Base-by-base conservation (phyloP, 352 stramenopile genomes). In the Pythium dissimile region DNA sequence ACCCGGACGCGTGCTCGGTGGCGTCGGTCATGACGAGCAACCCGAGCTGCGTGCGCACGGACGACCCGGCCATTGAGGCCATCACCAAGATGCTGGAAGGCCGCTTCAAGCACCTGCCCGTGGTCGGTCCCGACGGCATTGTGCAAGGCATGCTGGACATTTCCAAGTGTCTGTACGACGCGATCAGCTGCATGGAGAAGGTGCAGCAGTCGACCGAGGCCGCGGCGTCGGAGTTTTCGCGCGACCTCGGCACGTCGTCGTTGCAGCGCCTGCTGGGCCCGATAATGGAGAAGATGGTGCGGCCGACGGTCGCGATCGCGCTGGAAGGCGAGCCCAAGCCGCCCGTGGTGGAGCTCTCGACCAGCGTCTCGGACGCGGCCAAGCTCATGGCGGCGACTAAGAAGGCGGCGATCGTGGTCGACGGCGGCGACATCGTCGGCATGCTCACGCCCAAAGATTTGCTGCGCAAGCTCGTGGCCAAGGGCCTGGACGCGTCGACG, bases 221-320 rank as follows among this genome's bases (percentile, higher is more conserved):
- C 1, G 84, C 85, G 3, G 84, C 86, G 23, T 83, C 64, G 3
- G 83, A 96, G 51, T 90, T 94, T 43, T 92, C 80, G 18, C 77
- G 83, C 12, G 84, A 94, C 55, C 64, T 92, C 18, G 82, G 79
- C 28, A 77, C 72, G 15, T 88, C 85, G 26, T 86, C 78, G 11
- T 54, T 94, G 48, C 80, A 94, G 32, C 73, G 82, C 9, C 39
- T 92, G 31, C 64, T 96, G 1, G 83, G 85, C 2, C 83, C 85
- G 16, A 92, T 92, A 82, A 94, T 94, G 77, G 84, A 94, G 57
- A 89, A 92, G 51, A 96, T 96, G 84, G 82, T 91, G 42, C 80
- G 84, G 7, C 86, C 86, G 30, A 96, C 86, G 0, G 84, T 96
- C 16, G 76, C 79, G 35, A 76, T 84, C 26, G 86, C 86, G 0